Conservation (phyloP, 192 early-diverging fungal genomes). For the Thamnidium elegans region DNA sequence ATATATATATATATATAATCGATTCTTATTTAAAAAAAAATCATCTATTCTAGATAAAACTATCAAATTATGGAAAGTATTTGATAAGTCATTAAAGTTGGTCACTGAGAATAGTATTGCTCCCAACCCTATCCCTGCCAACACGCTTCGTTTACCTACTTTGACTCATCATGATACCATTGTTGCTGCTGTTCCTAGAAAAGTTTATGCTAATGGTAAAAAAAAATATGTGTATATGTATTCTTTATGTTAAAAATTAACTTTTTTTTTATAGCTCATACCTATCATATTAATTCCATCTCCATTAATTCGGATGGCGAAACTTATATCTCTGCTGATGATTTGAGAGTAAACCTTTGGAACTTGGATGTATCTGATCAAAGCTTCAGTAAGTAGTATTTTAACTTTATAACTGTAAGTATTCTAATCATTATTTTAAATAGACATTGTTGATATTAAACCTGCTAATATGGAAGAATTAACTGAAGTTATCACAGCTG, state of each 20-base stretch:
- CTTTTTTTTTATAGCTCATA: slow-evolving; percentile 56
- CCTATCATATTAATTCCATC: slow-evolving; percentile 95
- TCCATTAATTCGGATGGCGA: slow-evolving; percentile 91
- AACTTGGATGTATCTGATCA: slow-evolving; percentile 87
- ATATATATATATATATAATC: neutral
- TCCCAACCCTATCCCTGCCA: slow-evolving; percentile 41
- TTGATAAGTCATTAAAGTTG: slow-evolving; percentile 85
- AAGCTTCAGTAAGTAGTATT: slow-evolving; percentile 63
- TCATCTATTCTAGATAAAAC: slow-evolving; percentile 87
- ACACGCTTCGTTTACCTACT: slow-evolving; percentile 69
- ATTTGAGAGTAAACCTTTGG: slow-evolving; percentile 92
- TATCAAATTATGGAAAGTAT: slow-evolving; percentile 94
- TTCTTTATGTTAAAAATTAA: neutral
- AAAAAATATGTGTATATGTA: neutral
- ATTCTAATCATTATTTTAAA: neutral
- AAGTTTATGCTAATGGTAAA: slow-evolving; percentile 78
- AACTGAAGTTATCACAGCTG: slow-evolving; percentile 97
- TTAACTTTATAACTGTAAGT: neutral
- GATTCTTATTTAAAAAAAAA: no score
- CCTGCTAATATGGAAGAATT: slow-evolving; percentile 99
- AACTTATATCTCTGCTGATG: slow-evolving; percentile 90
- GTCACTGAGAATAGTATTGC: slow-evolving; percentile 81
- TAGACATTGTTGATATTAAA: slow-evolving; percentile 99
- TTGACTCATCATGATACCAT: slow-evolving; percentile 84
- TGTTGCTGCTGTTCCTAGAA: slow-evolving; percentile 81